Evolutionary conservation across 257 asterid genomes (phyloP), one percentile per base, ranked within the genome.

Genomic region (Solanum pimpinellifolium): DNA sequence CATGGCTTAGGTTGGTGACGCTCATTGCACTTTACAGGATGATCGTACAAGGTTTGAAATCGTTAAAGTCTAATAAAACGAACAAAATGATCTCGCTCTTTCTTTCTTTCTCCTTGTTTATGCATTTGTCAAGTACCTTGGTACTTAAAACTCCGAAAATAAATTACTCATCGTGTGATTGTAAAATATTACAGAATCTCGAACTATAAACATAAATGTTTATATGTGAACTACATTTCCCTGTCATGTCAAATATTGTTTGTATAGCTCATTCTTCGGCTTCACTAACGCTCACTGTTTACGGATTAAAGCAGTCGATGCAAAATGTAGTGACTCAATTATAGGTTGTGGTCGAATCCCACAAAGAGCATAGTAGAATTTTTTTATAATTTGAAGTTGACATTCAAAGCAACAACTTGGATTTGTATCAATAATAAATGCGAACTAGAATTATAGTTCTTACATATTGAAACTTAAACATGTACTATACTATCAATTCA

Each of bases 1-100:
- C 85, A 66, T 68, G 68, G 56, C 49, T 85, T 88, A 78, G 87
- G 75, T 72, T 68, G 90, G 88, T 85, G 49, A 77, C 21, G 6
- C 13, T 31, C 72, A 47, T 82, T 27, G 66, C 31, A 75, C 56
- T 75, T 74, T 37, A 39, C 52, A 20, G 18, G 11, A 41, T 76
- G 59, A 12, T 76, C 83, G 37, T n/a, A 20, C 11, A 12, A 14
- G 65, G 62, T 77, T 77, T 3, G 18, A 74, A 35, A 21, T 74
- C 18, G 4, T 37, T 20, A 3, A 3, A 14, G 76, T 23, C 23
- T 31, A 70, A 72, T 16, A 72, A 72, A 72, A 31, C 44, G 7
- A 72, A 72, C 44, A 70, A 9, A 70, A 70, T 8, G 23, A 3
- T 31, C 42, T 70, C 42, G 4, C 9, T 16, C 44, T 16, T 33